phyloP scores from a whole-genome alignment of 2,329 filamentous ascomycete species.

The Fusarium pseudocircinatum region DNA sequence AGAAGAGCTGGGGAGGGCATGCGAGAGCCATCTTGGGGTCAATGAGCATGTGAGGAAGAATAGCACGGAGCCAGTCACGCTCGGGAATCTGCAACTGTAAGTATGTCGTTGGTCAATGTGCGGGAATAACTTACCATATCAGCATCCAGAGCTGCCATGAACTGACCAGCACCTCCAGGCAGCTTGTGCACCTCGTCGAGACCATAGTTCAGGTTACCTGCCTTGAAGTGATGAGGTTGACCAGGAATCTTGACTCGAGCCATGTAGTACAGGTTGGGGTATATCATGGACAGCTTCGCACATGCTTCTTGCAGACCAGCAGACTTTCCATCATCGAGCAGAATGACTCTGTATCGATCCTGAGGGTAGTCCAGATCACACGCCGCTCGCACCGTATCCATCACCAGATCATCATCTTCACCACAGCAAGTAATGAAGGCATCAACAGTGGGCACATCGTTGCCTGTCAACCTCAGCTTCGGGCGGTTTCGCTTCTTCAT shows the following conservation, averaged over 20 bases:
- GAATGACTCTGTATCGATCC: slow-evolving; percentile 62
- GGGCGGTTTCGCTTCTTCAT: slow-evolving; percentile 64
- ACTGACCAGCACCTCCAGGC: slow-evolving; percentile 65
- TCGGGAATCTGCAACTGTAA: slow-evolving; percentile 62
- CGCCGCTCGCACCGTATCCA: slow-evolving; percentile 66
- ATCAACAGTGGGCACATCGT: slow-evolving; percentile 64
- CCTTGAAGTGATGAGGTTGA: slow-evolving; percentile 68
- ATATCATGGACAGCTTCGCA: slow-evolving; percentile 50
- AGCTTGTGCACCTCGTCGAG: slow-evolving; percentile 60
- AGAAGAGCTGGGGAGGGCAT: slow-evolving; percentile 71
- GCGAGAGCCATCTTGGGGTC: slow-evolving; percentile 67
- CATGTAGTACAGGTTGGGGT: slow-evolving; percentile 63
- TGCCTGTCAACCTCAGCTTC: slow-evolving; percentile 61
- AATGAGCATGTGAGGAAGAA: slow-evolving; percentile 67
- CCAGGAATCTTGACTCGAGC: slow-evolving; percentile 60
- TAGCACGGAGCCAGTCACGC: slow-evolving; percentile 65
- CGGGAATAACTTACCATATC: slow-evolving; percentile 62
- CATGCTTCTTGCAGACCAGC: slow-evolving; percentile 53
- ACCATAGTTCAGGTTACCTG: slow-evolving; percentile 71
- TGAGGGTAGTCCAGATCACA: slow-evolving; percentile 64
- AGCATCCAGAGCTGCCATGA: slow-evolving; percentile 71
- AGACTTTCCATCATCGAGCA: slow-evolving; percentile 65
- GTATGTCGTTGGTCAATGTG: background rate
- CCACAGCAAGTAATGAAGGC: slow-evolving; percentile 67
- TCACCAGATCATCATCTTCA: slow-evolving; percentile 64